Conservation (phyloP, 768 basidiomycete species). For the Cantharellus anzutake region DNA sequence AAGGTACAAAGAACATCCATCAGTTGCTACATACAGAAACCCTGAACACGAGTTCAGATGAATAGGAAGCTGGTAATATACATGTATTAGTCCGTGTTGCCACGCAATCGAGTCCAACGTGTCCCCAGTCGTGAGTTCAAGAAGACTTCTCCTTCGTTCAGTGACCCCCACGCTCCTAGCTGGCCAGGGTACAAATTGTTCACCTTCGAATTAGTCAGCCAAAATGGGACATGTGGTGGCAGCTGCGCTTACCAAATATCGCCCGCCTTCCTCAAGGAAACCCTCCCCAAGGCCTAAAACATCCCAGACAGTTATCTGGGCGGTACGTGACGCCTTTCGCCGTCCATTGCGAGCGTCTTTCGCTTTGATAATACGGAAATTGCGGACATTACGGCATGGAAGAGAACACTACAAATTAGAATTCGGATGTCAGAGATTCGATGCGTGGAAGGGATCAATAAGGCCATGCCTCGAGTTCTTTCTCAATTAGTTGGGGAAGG, state of each 20-base stretch:
- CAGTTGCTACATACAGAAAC: no score
- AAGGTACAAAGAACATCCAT: no score
- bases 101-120: not conserved
- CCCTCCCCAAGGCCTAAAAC: conserved; percentile 30
- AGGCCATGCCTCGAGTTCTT: conserved; percentile 45
- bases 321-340: conserved; percentile 35
- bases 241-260: conserved; percentile 37
- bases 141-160: not conserved
- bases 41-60: no score
- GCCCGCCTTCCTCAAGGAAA: conserved; percentile 39
- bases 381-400: conserved; percentile 55
- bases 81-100: no score
- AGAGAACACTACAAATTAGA: conserved; percentile 27
- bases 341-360: conserved; percentile 39
- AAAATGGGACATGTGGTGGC: not conserved
- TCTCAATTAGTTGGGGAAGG: conserved; percentile 41
- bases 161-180: conserved; percentile 44
- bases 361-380: conserved; percentile 54
- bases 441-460: not conserved
- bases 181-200: conserved; percentile 59
- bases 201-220: conserved; percentile 18
- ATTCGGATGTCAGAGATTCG: not conserved
- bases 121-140: not conserved
- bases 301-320: conserved; percentile 76
- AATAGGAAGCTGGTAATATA: no score